These are phyloP conservation scores for Botryotinia globosa DNA, from an alignment of 2,329 filamentous ascomycete species.

Conservation along the genomic window DNA sequence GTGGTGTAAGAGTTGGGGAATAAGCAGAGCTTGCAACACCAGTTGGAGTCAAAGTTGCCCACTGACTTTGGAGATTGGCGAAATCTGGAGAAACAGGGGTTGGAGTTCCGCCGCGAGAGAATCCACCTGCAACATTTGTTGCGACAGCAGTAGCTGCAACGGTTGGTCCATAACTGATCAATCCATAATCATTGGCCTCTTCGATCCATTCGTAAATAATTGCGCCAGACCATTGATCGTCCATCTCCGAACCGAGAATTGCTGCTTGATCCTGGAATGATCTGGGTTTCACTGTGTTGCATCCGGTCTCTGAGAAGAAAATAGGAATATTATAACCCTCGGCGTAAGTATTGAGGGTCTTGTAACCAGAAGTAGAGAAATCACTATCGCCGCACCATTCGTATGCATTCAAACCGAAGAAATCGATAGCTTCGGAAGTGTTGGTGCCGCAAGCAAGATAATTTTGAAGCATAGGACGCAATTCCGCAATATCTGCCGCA, in stretches of 20 bases:
- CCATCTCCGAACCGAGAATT: constrained; percentile 74
- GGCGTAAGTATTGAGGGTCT: constrained; percentile 63
- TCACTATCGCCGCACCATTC: constrained; percentile 64
- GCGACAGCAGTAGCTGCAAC: constrained; percentile 52
- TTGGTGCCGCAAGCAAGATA: constrained; percentile 79
- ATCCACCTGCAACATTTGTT: constrained; percentile 61
- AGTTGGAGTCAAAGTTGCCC: constrained; percentile 68
- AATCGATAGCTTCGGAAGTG: constrained; percentile 68
- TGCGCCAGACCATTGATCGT: constrained; percentile 66
- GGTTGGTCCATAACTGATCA: constrained; percentile 71
- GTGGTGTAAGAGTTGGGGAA: constrained; percentile 58
- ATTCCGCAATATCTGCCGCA: constrained; percentile 74
- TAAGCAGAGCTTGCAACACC: constrained; percentile 67
- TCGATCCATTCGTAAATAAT: constrained; percentile 91
- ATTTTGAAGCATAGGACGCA: constrained; percentile 59
- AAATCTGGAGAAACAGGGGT: constrained; percentile 75
- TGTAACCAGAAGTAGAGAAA: constrained; percentile 67
- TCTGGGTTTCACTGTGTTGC: constrained; percentile 63
- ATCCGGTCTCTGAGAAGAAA: constrained; percentile 87
- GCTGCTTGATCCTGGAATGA: constrained; percentile 70
- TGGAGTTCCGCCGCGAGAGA: constrained; percentile 68
- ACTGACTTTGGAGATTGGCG: constrained; percentile 70
- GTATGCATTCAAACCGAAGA: constrained; percentile 84
- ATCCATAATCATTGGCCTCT: constrained; percentile 78
- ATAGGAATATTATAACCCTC: constrained; percentile 76